phyloP scores from a whole-genome alignment of 164 flowering plant species.

The Tetracentron sinense region DNA sequence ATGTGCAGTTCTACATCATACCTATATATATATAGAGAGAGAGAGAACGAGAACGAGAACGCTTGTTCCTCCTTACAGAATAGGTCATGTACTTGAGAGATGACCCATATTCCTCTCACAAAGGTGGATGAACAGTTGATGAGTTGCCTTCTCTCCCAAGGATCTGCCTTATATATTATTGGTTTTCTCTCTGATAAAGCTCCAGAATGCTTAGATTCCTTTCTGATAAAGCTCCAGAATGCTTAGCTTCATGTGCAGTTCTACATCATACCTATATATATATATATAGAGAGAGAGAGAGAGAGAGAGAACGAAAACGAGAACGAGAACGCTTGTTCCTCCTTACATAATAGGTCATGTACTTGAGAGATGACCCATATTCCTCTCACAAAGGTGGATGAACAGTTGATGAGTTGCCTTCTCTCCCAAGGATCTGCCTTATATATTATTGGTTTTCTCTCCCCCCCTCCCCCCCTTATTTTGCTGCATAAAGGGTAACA shows the following conservation, averaged over 20 bases:
- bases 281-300: background rate
- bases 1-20: background rate
- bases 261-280: background rate
- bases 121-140: no score
- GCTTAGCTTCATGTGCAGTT: conserved; percentile 2
- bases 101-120: no score
- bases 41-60: background rate
- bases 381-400: no score
- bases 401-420: background rate
- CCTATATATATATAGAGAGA: background rate
- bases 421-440: background rate
- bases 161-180: background rate
- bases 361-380: no score
- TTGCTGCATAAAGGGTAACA: conserved; percentile 2
- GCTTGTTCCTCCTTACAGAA: background rate
- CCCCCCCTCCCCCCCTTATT: no score
- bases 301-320: background rate
- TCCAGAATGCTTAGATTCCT: background rate
- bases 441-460: background rate
- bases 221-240: conserved; percentile 8
- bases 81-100: no score
- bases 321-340: background rate
- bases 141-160: background rate
- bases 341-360: no score
- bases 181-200: conserved; percentile 6